Evolutionary conservation across 768 basidiomycete genomes (phyloP).

Genomic region (Collybiopsis confluens): DNA sequence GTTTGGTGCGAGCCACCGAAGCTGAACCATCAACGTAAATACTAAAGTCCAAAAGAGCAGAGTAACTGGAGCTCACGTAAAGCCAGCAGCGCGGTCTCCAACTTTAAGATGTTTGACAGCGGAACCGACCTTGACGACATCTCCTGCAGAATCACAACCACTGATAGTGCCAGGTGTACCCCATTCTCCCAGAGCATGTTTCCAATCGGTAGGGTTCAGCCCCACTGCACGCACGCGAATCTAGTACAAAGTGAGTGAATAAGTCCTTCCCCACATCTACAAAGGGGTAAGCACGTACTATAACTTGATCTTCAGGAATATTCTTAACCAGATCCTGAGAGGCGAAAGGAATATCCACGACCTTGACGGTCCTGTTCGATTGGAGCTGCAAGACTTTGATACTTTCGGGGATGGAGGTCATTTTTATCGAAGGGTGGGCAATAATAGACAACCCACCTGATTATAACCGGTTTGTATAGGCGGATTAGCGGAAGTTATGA

Average conservation of each 20-base stretch:
- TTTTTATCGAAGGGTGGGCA: too few relatives aligned
- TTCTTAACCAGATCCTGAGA: constrained; percentile 3
- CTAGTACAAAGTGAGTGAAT: background rate
- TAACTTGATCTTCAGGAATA: constrained; percentile 4
- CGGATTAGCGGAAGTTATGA: too few relatives aligned
- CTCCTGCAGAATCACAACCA: constrained; percentile 4
- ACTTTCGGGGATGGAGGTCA: background rate
- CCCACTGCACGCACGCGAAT: constrained; percentile 7
- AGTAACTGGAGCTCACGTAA: background rate
- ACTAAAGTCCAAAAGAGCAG: background rate
- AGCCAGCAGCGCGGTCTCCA: constrained; percentile 6
- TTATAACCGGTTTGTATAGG: too few relatives aligned
- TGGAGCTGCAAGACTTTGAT: constrained; percentile 4
- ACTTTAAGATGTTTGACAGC: constrained; percentile 7
- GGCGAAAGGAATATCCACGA: constrained; percentile 3
- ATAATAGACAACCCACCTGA: too few relatives aligned
- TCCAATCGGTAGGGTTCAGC: constrained; percentile 7
- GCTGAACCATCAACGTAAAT: background rate
- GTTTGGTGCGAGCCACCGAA: constrained; percentile 3
- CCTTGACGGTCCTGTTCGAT: background rate
- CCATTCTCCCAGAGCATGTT: constrained; percentile 4
- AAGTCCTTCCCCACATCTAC: background rate
- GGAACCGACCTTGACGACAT: constrained; percentile 7
- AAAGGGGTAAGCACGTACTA: background rate
- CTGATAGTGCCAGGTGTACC: constrained; percentile 2